Percentiles rank a stretch among this genome's conserved stretches.
Evolutionary conservation across 345 rosid species (phyloP).

Genomic region (Hibiscus trionum): DNA sequence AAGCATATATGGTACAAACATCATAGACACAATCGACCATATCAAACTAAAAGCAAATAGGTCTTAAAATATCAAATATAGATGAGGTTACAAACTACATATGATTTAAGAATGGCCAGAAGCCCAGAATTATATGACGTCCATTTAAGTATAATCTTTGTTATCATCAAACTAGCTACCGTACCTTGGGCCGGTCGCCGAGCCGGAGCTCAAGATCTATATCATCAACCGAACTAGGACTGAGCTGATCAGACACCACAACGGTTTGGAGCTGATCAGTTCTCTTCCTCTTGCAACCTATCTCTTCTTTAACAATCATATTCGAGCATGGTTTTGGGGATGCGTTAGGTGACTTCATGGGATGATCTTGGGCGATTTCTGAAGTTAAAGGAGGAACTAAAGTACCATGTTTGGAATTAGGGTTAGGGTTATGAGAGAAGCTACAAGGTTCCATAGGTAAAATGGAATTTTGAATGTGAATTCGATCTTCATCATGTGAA

Average conservation of each 20-base stretch:
- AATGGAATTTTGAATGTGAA: constrained; percentile 12
- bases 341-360: too few relatives aligned
- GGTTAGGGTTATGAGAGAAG: constrained; percentile 53
- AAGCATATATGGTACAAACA: constrained; percentile 3
- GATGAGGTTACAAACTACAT: constrained; percentile 15
- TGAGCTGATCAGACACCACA: constrained; percentile 29
- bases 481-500: constrained; percentile 15
- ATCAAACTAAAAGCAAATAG: not conserved
- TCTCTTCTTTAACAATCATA: constrained; percentile 39
- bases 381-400: not conserved
- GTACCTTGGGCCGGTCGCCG: constrained; percentile 68
- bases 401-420: constrained; percentile 28
- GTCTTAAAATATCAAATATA: constrained; percentile 3
- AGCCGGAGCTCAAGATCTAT: constrained; percentile 96
- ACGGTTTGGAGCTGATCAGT: constrained; percentile 21
- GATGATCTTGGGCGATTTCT: constrained; percentile 15
- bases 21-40: not conserved
- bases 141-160: constrained; percentile 11
- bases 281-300: constrained; percentile 46
- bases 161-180: constrained; percentile 17
- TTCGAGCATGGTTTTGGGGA: constrained; percentile 36
- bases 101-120: constrained; percentile 11
- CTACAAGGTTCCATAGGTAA: constrained; percentile 32
- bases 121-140: not conserved
- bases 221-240: constrained; percentile 42